Evolutionary conservation across 2,329 filamentous ascomycete species (phyloP).

Genomic region (Fonsecaea pedrosoi): DNA sequence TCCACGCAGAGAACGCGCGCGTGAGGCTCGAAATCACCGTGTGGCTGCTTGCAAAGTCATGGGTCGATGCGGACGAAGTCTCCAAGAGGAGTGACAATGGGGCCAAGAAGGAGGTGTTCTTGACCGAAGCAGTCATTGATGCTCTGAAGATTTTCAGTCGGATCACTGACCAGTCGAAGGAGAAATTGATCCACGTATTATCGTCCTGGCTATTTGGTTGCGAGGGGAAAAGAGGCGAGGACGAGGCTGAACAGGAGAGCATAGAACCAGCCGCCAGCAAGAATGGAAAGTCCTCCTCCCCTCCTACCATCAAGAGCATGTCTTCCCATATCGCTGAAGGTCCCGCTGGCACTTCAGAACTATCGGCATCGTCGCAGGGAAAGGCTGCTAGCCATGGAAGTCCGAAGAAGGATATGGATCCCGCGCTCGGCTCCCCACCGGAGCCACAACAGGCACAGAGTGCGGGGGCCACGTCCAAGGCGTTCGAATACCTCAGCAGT

Average conservation of each 20-base stretch:
- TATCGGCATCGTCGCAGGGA: not conserved
- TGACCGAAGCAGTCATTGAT: conserved; percentile 15
- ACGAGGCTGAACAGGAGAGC: not conserved
- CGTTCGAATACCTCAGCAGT: not conserved
- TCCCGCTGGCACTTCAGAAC: not conserved
- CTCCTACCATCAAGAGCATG: not conserved
- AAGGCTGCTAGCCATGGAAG: not conserved
- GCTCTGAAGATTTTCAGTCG: not conserved
- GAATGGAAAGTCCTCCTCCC: not conserved
- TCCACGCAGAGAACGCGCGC: not conserved
- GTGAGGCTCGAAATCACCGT: conserved; percentile 1
- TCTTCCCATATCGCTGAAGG: not conserved
- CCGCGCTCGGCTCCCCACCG: not conserved
- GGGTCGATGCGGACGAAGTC: conserved; percentile 6
- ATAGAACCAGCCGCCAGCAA: not conserved
- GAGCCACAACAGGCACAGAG: not conserved
- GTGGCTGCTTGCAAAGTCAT: conserved; percentile 9
- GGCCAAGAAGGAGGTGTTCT: conserved; percentile 5
- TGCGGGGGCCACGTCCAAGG: not conserved
- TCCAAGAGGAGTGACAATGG: not conserved
- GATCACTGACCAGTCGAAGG: not conserved
- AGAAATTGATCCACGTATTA: not conserved
- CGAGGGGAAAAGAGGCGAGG: not conserved
- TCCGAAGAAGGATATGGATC: not conserved
- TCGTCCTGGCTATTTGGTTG: conserved; percentile 8